phyloP scores from a whole-genome alignment of 1,139 yeast species.

The Torulaspora globosa region DNA sequence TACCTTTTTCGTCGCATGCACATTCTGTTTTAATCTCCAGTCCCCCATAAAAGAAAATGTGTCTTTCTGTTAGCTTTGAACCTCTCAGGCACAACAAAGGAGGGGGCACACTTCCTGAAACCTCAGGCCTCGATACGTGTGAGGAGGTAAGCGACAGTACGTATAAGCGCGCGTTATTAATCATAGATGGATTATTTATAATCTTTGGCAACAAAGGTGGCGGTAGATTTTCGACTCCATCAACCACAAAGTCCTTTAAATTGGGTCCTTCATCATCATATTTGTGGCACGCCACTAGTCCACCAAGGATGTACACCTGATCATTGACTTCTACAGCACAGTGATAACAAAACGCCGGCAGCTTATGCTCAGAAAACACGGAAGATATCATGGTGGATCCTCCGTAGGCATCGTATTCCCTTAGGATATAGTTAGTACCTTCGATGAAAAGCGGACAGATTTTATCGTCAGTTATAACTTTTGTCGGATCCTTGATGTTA shows the following conservation, averaged over 20 bases:
- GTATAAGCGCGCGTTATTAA: slow-evolving; percentile 38
- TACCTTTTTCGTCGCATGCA: slow-evolving; percentile 30
- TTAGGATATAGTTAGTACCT: slow-evolving; percentile 24
- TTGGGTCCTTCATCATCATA: slow-evolving; percentile 38
- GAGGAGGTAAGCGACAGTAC: slow-evolving; percentile 40
- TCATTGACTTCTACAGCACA: slow-evolving; percentile 39
- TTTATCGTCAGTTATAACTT: slow-evolving; percentile 17
- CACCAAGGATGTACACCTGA: slow-evolving; percentile 42
- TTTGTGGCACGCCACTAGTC: slow-evolving; percentile 37
- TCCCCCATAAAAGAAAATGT: slow-evolving; percentile 47
- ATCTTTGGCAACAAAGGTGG: slow-evolving; percentile 42
- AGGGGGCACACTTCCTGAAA: slow-evolving; percentile 42
- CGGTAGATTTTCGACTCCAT: slow-evolving; percentile 42
- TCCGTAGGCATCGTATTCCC: slow-evolving; percentile 22
- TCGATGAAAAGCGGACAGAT: slow-evolving; percentile 29
- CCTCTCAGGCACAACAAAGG: slow-evolving; percentile 41
- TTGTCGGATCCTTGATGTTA: slow-evolving; percentile 5
- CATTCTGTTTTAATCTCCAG: slow-evolving; percentile 41
- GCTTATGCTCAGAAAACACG: slow-evolving; percentile 37
- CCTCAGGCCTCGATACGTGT: slow-evolving; percentile 31
- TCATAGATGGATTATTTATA: slow-evolving; percentile 40
- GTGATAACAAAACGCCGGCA: slow-evolving; percentile 43
- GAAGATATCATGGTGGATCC: slow-evolving; percentile 36
- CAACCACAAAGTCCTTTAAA: slow-evolving; percentile 38
- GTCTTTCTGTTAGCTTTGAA: slow-evolving; percentile 39